phyloP scores from a whole-genome alignment of 805 yeast genomes.

The Suhomyces emberorum region DNA sequence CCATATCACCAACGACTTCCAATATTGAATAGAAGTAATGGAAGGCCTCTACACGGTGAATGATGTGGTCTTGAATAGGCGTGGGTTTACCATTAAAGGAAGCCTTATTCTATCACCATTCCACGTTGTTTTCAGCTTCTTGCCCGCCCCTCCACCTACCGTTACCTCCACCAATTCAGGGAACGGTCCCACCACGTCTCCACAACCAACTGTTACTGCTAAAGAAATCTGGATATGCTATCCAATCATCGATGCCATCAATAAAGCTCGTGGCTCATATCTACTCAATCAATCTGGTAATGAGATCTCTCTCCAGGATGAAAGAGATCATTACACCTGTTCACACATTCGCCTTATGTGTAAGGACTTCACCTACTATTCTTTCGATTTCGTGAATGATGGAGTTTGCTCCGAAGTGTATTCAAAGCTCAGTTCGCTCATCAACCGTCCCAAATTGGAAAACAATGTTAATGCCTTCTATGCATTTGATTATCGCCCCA shows the following conservation, averaged over 20 bases:
- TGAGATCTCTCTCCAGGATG: conserved; percentile 8
- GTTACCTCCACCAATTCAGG: not conserved
- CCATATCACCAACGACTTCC: not conserved
- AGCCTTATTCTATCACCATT: conserved; percentile 33
- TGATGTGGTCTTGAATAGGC: conserved; percentile 34
- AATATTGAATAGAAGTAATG: too few relatives aligned
- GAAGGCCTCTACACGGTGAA: conserved; percentile 24
- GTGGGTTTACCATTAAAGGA: conserved; percentile 37
- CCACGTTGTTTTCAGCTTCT: conserved; percentile 40
- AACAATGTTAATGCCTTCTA: conserved; percentile 50
- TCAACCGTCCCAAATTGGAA: conserved; percentile 53
- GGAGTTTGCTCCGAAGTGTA: conserved; percentile 64
- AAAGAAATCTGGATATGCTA: conserved; percentile 90
- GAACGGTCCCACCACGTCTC: not conserved
- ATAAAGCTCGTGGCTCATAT: conserved; percentile 52
- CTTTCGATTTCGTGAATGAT: conserved; percentile 68
- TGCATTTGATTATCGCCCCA: conserved; percentile 80
- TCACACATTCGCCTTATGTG: conserved; percentile 70
- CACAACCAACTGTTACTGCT: conserved; percentile 11
- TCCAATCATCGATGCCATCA: conserved; percentile 70
- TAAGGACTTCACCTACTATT: conserved; percentile 78
- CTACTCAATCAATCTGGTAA: not conserved
- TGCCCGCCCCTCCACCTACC: conserved; percentile 7
- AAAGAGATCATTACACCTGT: conserved; percentile 34
- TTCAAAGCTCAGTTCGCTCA: conserved; percentile 62